Evolutionary conservation across 345 rosid species (phyloP).

Genomic region (Dovyalis caffra): DNA sequence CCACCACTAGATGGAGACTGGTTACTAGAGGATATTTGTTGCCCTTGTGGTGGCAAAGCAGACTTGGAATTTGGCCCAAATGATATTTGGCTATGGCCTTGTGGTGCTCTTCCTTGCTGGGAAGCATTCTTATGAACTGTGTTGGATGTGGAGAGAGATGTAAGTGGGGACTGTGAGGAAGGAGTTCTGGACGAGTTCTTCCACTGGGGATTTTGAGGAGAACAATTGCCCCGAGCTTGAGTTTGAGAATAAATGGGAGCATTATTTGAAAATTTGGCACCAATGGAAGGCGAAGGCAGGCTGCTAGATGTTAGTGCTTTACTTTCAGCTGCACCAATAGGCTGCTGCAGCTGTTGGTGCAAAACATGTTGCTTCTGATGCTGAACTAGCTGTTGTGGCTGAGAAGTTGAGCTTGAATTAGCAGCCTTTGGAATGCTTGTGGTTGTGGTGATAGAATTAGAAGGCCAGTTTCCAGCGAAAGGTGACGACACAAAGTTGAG

Average conservation of each 20-base stretch:
- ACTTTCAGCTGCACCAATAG: slow-evolving; percentile 28
- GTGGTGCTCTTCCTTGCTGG: slow-evolving; percentile 38
- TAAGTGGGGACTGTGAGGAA: background rate
- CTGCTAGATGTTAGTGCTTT: slow-evolving; percentile 19
- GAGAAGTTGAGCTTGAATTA: slow-evolving; percentile 17
- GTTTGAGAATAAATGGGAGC: slow-evolving; percentile 17
- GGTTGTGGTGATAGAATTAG: slow-evolving; percentile 18
- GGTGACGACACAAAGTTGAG: slow-evolving; percentile 47
- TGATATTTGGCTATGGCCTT: slow-evolving; percentile 51
- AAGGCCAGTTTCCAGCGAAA: slow-evolving; percentile 41
- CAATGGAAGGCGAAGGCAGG: slow-evolving; percentile 24
- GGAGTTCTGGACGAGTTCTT: slow-evolving; percentile 29
- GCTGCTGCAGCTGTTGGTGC: slow-evolving; percentile 37
- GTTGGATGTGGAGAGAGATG: slow-evolving; percentile 20
- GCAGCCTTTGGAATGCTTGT: background rate
- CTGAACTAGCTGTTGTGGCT: slow-evolving; percentile 33
- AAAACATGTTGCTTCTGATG: slow-evolving; percentile 34
- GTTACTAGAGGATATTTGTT: slow-evolving; percentile 30
- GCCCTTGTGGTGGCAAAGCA: slow-evolving; percentile 24
- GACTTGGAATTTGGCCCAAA: slow-evolving; percentile 40
- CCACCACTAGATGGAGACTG: slow-evolving; percentile 33
- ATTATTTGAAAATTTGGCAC: slow-evolving; percentile 22
- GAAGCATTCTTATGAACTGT: slow-evolving; percentile 33
- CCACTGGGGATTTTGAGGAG: slow-evolving; percentile 39
- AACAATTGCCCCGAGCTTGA: slow-evolving; percentile 24